Evolutionary conservation across 306 rosid genomes (phyloP), one percentile per base, ranked within the genome.

Genomic region (Senna tora): DNA sequence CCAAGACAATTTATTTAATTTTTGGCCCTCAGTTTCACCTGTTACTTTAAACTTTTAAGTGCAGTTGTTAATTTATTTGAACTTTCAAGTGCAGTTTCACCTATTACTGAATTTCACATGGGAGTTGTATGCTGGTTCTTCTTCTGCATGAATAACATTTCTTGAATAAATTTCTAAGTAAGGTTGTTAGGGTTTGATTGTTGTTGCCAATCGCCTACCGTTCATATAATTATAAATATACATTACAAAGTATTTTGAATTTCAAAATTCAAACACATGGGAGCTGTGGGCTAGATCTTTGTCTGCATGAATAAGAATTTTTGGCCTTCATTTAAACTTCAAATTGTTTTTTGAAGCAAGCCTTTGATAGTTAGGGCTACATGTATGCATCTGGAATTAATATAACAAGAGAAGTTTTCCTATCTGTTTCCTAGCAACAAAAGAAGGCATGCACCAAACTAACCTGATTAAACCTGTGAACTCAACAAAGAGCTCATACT

Each of bases 381-480:
- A 46, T 1, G 42, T 46, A 14, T 46, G 56, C 42, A 65, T 45
- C 51, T 65, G 22, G 56, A 65, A 28, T 46, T 28, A 16, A 66
- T n/a, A n/a, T 34, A 32, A 66, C 8, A 10, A 30, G 15, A 32
- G 20, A 32, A 47, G 11, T 47, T 2, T 9, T 30, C 21, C n/a
- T 46, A 33, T 66, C 28, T 9, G 10, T 32, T 47, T 66, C 42
- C 30, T 28, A 66, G 57, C 28, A 66, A 66, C 72, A 65, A 42
- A 1, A 21, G 19, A 61, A 66, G 28, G 72, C 28, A 66, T 16
- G 72, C 28, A 66, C 58, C 70, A 43, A 47, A 66, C 75, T 16
- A 43, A 90, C 97, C 98, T 90, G 76, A 94, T 91, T 83, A 91
- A 87, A 74, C 96, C 98, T 3, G 98, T 94, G 85, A 91, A 94